Evolutionary conservation across 768 basidiomycete genomes (phyloP).

Genomic region (Mrakia frigida): DNA sequence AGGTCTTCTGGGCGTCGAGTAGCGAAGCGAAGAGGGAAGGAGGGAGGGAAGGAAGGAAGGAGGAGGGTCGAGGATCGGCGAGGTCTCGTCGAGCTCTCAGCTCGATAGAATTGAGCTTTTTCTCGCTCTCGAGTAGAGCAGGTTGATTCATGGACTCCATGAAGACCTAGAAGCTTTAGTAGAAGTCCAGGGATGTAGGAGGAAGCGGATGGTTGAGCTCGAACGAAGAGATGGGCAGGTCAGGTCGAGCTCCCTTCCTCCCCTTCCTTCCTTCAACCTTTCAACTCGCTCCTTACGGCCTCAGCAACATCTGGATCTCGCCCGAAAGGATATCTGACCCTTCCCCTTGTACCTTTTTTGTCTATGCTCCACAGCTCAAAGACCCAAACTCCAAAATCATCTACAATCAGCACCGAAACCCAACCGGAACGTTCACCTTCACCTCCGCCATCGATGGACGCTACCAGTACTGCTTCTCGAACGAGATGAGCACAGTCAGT

Average conservation of each 20-base stretch:
- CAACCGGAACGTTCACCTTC: conserved; percentile 80
- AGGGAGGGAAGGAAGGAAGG: background rate
- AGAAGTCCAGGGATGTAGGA: background rate
- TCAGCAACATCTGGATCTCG: background rate
- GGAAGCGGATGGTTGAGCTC: background rate
- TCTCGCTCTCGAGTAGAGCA: background rate
- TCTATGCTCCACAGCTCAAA: conserved; percentile 57
- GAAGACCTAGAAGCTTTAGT: too few species aligned
- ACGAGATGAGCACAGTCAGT: conserved; percentile 94
- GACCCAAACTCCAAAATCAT: conserved; percentile 67
- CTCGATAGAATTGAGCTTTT: background rate
- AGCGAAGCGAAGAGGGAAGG: background rate
- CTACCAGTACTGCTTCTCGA: conserved; percentile 96
- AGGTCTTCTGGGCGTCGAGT: background rate
- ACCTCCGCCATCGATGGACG: conserved; percentile 83
- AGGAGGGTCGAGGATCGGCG: background rate
- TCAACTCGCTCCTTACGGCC: background rate
- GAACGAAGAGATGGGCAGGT: background rate
- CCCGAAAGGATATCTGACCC: background rate
- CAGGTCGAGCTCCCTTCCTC: background rate
- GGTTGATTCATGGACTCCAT: too few species aligned
- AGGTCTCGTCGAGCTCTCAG: too few species aligned
- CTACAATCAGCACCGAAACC: conserved; percentile 74
- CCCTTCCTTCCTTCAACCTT: conserved; percentile 7
- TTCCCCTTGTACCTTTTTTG: background rate